Evolutionary conservation across 1,139 yeast species (phyloP), one percentile per base, ranked within the genome.

Genomic region (Saccharomyces hybrid): DNA sequence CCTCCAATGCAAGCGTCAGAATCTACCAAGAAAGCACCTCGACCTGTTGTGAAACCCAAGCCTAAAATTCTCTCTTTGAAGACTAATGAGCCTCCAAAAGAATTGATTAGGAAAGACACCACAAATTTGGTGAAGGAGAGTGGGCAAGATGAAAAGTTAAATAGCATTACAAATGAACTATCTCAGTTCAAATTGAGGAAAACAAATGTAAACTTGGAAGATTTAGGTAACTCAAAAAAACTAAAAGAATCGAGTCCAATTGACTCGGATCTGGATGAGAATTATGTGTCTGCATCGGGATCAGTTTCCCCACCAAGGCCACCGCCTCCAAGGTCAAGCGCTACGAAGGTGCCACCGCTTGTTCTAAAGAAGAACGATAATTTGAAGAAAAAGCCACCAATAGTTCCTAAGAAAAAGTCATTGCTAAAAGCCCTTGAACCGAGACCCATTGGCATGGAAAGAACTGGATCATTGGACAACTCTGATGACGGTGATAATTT

Each of bases 21-120:
- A 21, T 38, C 44, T 19, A 34, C n/a, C 28, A 52, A 48, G 24
- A 57, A 55, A 42, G 55, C 56, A 12, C 55, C 63, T 8, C 63
- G 66, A 16, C 69, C 69, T 5, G 56, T 55, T 12, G 52, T 65
- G 1, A 63, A 65, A 49, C 65, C 70, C 11, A 68, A 65, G 49
- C 68, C 67, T 3, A 56, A 54, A 21, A 55, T 49, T 42, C 28
- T 64, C 44, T 50, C 52, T 27, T 14, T n/a, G 50, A 50, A 7
- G 44, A 49, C 2, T 16, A 42, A 38, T 14, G 42, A 51, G 6
- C 31, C 49, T 31, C 53, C 26, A 12, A 49, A 27, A 27, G 28
- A 51, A 28, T 47, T 46, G 6, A n/a, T 27, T 8, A 27, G 19
- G n/a, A 38, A 31, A 49, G 12, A 11, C 8, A 29, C 32, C 5